phyloP scores from a whole-genome alignment of 1,284 basidiomycete genomes.

The Ganoderma leucocontextum region DNA sequence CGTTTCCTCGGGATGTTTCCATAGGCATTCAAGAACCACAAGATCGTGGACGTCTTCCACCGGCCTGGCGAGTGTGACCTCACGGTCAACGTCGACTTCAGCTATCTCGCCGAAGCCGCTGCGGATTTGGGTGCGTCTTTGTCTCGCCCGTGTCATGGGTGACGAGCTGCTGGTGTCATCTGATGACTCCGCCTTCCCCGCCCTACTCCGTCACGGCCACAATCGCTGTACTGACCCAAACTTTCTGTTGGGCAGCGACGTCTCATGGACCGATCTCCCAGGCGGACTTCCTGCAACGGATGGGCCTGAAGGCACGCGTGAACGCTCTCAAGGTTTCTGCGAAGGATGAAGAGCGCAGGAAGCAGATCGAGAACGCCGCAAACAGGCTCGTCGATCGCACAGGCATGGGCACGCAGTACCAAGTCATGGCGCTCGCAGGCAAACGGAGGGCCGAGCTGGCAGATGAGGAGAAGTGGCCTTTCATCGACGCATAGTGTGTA shows the following conservation, averaged over 20 bases:
- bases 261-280: slow-evolving; percentile 65
- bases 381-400: slow-evolving; percentile 63
- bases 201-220: slow-evolving; percentile 6
- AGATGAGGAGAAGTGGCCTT: slow-evolving; percentile 44
- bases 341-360: slow-evolving; percentile 51
- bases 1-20: slow-evolving; percentile 8
- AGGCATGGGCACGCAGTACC: slow-evolving; percentile 76
- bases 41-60: slow-evolving; percentile 87
- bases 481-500: slow-evolving; percentile 27
- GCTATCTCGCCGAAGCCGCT: slow-evolving; percentile 84
- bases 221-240: slow-evolving; percentile 3
- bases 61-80: slow-evolving; percentile 90
- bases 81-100: slow-evolving; percentile 97
- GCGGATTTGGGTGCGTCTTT: slow-evolving; percentile 61
- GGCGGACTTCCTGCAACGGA: slow-evolving; percentile 62
- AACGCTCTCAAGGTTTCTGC: slow-evolving; percentile 57
- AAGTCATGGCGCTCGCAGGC: slow-evolving; percentile 62
- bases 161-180: slow-evolving; percentile 12
- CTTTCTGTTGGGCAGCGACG: slow-evolving; percentile 42
- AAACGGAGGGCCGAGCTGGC: slow-evolving; percentile 22
- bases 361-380: slow-evolving; percentile 55
- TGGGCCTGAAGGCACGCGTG: slow-evolving; percentile 66
- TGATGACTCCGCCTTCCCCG: slow-evolving; percentile 12
- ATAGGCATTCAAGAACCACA: slow-evolving; percentile 90
- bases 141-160: slow-evolving; percentile 5